A percentile compares a stretch with the other conserved stretches of the same genome.
Conservation (phyloP, 352 stramenopile species). For the Pythium biforme region DNA sequence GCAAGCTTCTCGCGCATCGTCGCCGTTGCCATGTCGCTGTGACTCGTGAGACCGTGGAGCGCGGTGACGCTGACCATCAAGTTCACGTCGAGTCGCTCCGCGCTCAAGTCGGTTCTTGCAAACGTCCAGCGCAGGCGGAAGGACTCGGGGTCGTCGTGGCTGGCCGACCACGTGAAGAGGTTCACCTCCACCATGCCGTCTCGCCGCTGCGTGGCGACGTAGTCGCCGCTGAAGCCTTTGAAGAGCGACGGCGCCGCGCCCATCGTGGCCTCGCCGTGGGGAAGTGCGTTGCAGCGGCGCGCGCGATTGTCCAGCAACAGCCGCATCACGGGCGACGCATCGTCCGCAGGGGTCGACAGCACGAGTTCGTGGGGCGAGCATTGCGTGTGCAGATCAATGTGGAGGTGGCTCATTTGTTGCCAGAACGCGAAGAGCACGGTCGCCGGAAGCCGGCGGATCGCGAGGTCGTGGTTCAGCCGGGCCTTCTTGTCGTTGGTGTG, state of each 20-base stretch:
- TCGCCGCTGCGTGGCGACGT: conserved; percentile 1
- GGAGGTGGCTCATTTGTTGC: conserved; percentile 8
- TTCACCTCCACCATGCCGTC: conserved; percentile 13
- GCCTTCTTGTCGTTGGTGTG: neutral
- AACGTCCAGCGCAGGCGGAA: conserved; percentile 3
- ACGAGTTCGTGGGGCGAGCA: conserved; percentile 4
- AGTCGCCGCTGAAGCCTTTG: conserved; percentile 9
- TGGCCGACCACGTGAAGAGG: conserved; percentile 8
- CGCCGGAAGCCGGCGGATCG: neutral
- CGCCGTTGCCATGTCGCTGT: neutral
- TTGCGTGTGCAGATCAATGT: conserved; percentile 9
- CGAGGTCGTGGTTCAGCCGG: too few species aligned
- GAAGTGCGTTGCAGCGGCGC: conserved; percentile 8
- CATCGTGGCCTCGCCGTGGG: conserved; percentile 10
- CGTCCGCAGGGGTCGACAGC: neutral
- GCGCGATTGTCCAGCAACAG: conserved; percentile 17
- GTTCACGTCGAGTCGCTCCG: conserved; percentile 3
- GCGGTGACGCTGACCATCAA: neutral
- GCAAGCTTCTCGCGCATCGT: conserved; percentile 2
- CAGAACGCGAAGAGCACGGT: conserved; percentile 19
- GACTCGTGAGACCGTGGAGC: neutral
- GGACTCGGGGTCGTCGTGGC: neutral
- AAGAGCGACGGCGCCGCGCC: neutral
- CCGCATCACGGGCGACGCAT: neutral
- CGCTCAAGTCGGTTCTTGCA: neutral